Conservation (phyloP, 352 stramenopile genomes). For the Phytopythium chamaehyphon region DNA sequence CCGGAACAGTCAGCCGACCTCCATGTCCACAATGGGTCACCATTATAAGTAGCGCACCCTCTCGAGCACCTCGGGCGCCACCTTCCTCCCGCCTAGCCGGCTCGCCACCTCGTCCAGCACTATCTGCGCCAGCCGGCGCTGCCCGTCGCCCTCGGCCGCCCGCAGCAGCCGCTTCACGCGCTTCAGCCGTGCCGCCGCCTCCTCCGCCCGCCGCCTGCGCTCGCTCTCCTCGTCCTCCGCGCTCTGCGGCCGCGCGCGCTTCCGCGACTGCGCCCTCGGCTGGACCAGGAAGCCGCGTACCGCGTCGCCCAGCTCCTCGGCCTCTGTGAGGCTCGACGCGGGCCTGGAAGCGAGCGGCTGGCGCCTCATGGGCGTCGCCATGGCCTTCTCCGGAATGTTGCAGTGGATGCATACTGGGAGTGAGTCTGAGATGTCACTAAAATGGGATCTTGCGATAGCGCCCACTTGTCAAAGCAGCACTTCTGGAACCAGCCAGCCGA, state of each 20-base stretch:
- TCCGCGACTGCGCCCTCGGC: not conserved
- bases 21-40: not conserved
- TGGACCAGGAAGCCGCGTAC: constrained; percentile 5
- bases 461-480: not conserved
- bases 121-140: not conserved
- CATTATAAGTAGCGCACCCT: constrained; percentile 5
- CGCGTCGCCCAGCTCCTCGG: not conserved
- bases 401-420: not conserved
- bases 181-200: not conserved
- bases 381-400: not conserved
- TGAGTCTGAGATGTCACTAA: not conserved
- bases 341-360: not conserved
- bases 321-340: not conserved
- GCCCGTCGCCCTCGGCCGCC: not conserved
- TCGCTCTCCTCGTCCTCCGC: not conserved
- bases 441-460: not conserved
- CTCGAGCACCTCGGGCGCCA: not conserved
- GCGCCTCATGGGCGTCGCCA: not conserved
- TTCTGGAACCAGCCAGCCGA: not conserved
- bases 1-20: not conserved
- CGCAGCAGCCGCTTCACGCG: constrained; percentile 8
- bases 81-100: not conserved
- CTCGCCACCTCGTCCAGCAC: not conserved
- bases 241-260: not conserved
- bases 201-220: not conserved